Evolutionary conservation across 2,329 filamentous ascomycete species (phyloP), one percentile per base, ranked within the genome.

Genomic region (Orbilia ellipsospora): DNA sequence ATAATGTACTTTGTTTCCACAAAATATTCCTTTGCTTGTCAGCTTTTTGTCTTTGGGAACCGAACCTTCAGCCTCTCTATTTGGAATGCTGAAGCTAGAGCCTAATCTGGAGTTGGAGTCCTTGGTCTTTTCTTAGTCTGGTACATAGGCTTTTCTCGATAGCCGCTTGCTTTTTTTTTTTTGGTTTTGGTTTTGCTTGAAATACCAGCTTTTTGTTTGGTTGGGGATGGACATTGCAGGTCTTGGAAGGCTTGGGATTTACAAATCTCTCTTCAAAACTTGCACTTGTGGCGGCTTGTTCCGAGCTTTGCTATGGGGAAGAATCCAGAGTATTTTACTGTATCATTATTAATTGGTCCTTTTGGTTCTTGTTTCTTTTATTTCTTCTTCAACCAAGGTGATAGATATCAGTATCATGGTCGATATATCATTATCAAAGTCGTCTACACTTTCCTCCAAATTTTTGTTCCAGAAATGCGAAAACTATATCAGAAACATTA

Each of bases 321-420:
- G 8, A 59, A 42, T 59, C 26, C 36, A 31, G 36, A 59, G 55
- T 26, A 59, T 45, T 59, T 45, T 10, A 42, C 20, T 55, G 36
- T 48, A 36, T 36, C 31, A 36, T 36, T 6, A 36, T 36, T 6
- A 36, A 36, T 36, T 10, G 31, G 31, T 36, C 31, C 1, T 36
- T 36, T 36, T 23, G 23, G 10, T 36, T 36, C 31, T 7, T 36
- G 31, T 36, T 36, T 36, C 10, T 10, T 36, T 7, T 36, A 4
- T 54, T 54, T 6, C 51, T 26, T 54, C n/a, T 54, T 26, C 15
- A 28, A 28, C 16, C 20, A 36, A 6, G 31, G 10, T 36, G 10
- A 36, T 36, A 36, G 10, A 36, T 1, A 36, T 36, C 31, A 36
- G 5, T 36, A 36, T 36, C 31, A 36, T 4, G 1, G 23, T 23